phyloP scores from a whole-genome alignment of 768 basidiomycete species.

The Boletus rubropictus region DNA sequence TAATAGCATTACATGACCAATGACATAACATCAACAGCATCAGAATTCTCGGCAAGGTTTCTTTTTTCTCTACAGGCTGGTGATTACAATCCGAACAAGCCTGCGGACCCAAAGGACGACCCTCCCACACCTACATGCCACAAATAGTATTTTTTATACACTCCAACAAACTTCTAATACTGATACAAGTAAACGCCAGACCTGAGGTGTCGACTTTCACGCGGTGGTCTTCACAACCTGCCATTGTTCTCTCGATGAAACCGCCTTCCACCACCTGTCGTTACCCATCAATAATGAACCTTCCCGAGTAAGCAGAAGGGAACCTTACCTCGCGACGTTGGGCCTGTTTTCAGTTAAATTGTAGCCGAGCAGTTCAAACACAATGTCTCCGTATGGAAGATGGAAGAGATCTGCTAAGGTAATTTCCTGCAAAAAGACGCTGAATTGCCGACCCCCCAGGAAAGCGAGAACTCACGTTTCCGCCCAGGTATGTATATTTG shows the following conservation, averaged over 20 bases:
- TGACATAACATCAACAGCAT: no score
- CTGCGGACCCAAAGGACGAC: no score
- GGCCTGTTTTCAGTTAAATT: conserved; percentile 20
- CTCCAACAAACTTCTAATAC: not conserved
- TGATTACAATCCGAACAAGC: no score
- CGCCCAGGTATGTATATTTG: conserved; percentile 51
- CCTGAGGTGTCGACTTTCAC: conserved; percentile 34
- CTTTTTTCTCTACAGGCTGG: no score
- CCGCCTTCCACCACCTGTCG: conserved; percentile 48
- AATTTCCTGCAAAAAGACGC: conserved; percentile 27
- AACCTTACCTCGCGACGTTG: conserved; percentile 24
- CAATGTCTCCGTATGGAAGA: conserved; percentile 35
- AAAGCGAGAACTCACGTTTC: conserved; percentile 37
- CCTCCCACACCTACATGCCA: not conserved
- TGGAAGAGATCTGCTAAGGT: conserved; percentile 45
- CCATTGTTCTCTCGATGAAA: conserved; percentile 45
- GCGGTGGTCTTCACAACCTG: conserved; percentile 28
- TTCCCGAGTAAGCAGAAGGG: no score
- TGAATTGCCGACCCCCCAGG: not conserved
- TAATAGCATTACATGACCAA: no score
- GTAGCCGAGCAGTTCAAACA: conserved; percentile 22
- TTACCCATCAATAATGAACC: not conserved
- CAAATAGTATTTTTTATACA: not conserved
- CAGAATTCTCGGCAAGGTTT: no score
- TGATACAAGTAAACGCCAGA: not conserved